phyloP scores from a whole-genome alignment of 345 rosid genomes.

The Hypericum perforatum region DNA sequence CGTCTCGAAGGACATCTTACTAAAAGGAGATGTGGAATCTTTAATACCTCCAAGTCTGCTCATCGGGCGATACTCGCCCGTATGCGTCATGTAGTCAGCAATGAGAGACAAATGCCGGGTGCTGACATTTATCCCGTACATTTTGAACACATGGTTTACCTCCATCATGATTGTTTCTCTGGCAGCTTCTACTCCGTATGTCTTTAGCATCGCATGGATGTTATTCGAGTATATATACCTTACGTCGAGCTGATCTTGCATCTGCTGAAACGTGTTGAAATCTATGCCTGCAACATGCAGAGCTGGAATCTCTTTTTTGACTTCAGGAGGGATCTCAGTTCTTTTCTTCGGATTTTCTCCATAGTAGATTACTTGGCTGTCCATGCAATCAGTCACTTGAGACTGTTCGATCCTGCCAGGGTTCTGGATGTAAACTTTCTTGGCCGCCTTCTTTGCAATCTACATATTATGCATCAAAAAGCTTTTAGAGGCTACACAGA shows the following conservation, averaged over 20 bases:
- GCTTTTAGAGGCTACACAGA: too few species aligned
- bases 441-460: slow-evolving; percentile 78
- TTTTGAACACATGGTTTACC: slow-evolving; percentile 65
- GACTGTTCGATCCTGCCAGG: slow-evolving; percentile 65
- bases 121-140: slow-evolving; percentile 73
- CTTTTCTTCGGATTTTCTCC: slow-evolving; percentile 72
- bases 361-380: slow-evolving; percentile 66
- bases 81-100: slow-evolving; percentile 85
- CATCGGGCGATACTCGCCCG: slow-evolving; percentile 85
- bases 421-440: slow-evolving; percentile 76
- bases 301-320: slow-evolving; percentile 51
- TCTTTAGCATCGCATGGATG: slow-evolving; percentile 63
- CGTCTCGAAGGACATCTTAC: slow-evolving; percentile 89
- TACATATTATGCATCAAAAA: slow-evolving; percentile 16
- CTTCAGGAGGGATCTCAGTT: slow-evolving; percentile 34
- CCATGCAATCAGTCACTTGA: slow-evolving; percentile 44
- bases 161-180: slow-evolving; percentile 82
- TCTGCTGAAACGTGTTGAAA: slow-evolving; percentile 50
- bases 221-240: slow-evolving; percentile 73
- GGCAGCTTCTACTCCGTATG: slow-evolving; percentile 93
- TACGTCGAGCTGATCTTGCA: slow-evolving; percentile 62
- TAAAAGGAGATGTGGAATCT: slow-evolving; percentile 65
- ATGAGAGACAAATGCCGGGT: slow-evolving; percentile 67
- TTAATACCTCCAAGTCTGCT: slow-evolving; percentile 83
- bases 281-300: slow-evolving; percentile 70